Percentiles rank a stretch among this genome's conserved stretches.
These are phyloP conservation scores for Aspergillus conjunctus DNA, from an alignment of 495 filamentous ascomycete species.

Conservation along the genomic window DNA sequence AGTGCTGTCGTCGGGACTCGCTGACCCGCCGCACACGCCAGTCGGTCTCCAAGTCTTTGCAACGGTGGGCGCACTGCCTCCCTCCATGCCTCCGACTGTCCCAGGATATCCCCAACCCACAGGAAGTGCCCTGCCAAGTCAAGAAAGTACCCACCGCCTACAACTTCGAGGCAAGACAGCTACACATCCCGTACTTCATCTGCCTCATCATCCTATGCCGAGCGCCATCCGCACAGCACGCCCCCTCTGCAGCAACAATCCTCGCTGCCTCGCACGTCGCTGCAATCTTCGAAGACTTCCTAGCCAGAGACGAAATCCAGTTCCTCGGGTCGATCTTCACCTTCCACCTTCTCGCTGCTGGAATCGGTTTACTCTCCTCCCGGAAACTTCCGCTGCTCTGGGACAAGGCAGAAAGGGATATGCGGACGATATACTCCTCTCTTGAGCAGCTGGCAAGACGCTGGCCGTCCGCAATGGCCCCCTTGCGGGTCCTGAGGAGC, in stretches of 20 bases:
- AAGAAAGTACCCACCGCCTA: constrained; percentile 14
- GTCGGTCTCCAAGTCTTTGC: constrained; percentile 25
- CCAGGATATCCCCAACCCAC: neutral
- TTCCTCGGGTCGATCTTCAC: constrained; percentile 31
- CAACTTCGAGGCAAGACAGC: constrained; percentile 30
- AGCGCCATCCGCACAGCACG: constrained; percentile 18
- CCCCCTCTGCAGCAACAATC: constrained; percentile 23
- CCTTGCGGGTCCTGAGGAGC: constrained; percentile 26
- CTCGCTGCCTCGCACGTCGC: constrained; percentile 30
- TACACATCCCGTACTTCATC: constrained; percentile 30
- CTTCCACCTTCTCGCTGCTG: constrained; percentile 29
- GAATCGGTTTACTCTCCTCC: constrained; percentile 29
- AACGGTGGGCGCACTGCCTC: constrained; percentile 27
- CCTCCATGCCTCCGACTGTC: constrained; percentile 25
- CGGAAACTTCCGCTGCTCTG: constrained; percentile 20
- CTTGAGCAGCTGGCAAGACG: constrained; percentile 29
- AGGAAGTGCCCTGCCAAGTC: neutral
- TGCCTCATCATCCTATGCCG: constrained; percentile 31
- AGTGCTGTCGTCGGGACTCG: constrained; percentile 25
- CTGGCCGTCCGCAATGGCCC: constrained; percentile 31
- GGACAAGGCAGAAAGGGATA: constrained; percentile 14
- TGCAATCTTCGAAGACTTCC: constrained; percentile 32
- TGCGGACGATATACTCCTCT: constrained; percentile 28
- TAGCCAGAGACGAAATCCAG: constrained; percentile 31
- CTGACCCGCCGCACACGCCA: constrained; percentile 26